Evolutionary conservation across 345 rosid species (phyloP).

Genomic region (Cardamine chenopodiifolia): DNA sequence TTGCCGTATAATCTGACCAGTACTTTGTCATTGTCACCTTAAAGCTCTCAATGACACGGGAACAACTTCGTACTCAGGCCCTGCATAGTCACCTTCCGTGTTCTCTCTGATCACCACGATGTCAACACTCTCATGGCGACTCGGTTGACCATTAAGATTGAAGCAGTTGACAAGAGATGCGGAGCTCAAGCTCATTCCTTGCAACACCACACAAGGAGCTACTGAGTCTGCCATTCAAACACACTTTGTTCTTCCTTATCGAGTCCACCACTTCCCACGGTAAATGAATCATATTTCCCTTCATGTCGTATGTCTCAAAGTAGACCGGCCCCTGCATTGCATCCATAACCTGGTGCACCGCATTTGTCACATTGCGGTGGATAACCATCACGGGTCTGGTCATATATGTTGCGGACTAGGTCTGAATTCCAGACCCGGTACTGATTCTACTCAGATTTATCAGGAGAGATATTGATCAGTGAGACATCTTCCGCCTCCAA

Average conservation of each 20-base stretch:
- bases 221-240: constrained; percentile 67
- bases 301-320: constrained; percentile 65
- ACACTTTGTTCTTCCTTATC: constrained; percentile 78
- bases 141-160: constrained; percentile 53
- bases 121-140: constrained; percentile 54
- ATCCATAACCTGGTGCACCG: too few relatives aligned
- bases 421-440: constrained; percentile 6
- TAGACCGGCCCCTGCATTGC: not conserved
- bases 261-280: constrained; percentile 72
- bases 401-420: too few relatives aligned
- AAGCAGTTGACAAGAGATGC: constrained; percentile 61
- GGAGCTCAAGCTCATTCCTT: constrained; percentile 57
- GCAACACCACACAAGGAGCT: constrained; percentile 68
- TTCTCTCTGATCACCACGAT: constrained; percentile 61
- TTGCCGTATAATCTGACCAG: constrained; percentile 51
- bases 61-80: constrained; percentile 56
- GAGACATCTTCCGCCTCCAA: constrained; percentile 46
- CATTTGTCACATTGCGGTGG: too few relatives aligned
- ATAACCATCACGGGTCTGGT: too few relatives aligned
- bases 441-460: constrained; percentile 46
- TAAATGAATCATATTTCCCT: constrained; percentile 71
- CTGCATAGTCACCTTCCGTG: constrained; percentile 54
- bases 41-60: constrained; percentile 58
- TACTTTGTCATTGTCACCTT: constrained; percentile 62
- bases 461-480: constrained; percentile 47